Evolutionary conservation across 441 rosid genomes (phyloP), one percentile per base, ranked within the genome.

Genomic region (Aleurites moluccanus): DNA sequence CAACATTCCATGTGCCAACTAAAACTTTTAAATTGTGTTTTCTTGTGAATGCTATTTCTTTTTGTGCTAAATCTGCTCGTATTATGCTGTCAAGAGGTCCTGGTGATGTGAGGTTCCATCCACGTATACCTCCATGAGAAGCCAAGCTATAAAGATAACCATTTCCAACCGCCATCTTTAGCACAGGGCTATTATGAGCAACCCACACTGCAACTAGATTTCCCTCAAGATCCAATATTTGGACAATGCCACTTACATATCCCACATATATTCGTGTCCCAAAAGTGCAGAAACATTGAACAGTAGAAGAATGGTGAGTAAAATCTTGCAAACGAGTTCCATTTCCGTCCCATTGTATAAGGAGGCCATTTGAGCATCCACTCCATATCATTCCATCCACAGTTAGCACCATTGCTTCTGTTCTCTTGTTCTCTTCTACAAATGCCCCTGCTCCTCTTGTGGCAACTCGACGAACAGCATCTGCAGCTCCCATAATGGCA

Each of bases 401-500:
- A 4, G 94, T 80, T 72, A 90, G 80, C 64, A 92, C 91, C 10
- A 96, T 25, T 1, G 98, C 98, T 85, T 96, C 99, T 27, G 95
- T 92, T 86, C 89, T 92, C 86, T 86, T 96, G 67, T 80, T 71
- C 69, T 94, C 98, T 66, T 96, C 99, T 0, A 73, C 84, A 69
- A 81, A 93, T 55, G 96, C 91, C 42, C 93, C 96, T 50, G 98
- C 87, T 35, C 98, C 97, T 79, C 93, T 87, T 6, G 96, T 89
- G 74, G 98, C 98, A 74, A 89, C 98, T 67, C 98, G 87, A 42
- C 97, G 90, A 76, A 96, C 99, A 59, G 97, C 98, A 62, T 88
- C 99, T 16, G 99, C 99, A 27, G 99, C 99, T 86, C 99, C 99
- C 89, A 92, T 85, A 76, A 96, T 86, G 62, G 98, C 99, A 83